These are phyloP conservation scores for Globisporangium radiosum DNA, from an alignment of 352 stramenopile genomes.

Conservation along the genomic window DNA sequence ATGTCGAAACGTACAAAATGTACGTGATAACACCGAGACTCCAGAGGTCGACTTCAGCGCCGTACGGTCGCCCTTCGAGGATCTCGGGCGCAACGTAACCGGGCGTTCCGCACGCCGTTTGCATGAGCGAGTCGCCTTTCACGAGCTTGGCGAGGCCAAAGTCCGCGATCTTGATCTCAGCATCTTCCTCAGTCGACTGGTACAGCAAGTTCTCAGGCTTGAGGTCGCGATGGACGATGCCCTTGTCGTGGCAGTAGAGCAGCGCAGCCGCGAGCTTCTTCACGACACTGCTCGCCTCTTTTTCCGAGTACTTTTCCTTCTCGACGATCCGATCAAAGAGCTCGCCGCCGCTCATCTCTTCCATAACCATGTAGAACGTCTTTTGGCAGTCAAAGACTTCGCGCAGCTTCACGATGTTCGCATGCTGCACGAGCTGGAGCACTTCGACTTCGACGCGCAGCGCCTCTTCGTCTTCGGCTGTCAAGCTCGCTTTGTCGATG, in stretches of 20 bases:
- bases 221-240: constrained; percentile 90
- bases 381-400: constrained; percentile 87
- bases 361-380: constrained; percentile 91
- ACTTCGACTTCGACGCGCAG: constrained; percentile 81
- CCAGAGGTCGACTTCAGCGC: constrained; percentile 93
- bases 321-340: constrained; percentile 91
- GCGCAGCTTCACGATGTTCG: constrained; percentile 84
- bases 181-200: constrained; percentile 76
- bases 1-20: constrained; percentile 47
- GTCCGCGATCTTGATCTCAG: constrained; percentile 92
- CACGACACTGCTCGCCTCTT: constrained; percentile 79
- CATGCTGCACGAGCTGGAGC: constrained; percentile 74
- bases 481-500: constrained; percentile 77
- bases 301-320: constrained; percentile 90
- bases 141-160: constrained; percentile 91
- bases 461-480: constrained; percentile 74
- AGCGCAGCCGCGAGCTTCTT: constrained; percentile 81
- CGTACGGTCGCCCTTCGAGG: constrained; percentile 90
- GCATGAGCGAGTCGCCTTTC: constrained; percentile 90
- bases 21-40: constrained; percentile 96
- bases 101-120: constrained; percentile 93
- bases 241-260: constrained; percentile 82
- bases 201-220: constrained; percentile 90
- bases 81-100: constrained; percentile 97
- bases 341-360: constrained; percentile 88